These are phyloP conservation scores for Sarocladium strictum DNA, from an alignment of 2,329 filamentous ascomycete genomes.

Conservation along the genomic window DNA sequence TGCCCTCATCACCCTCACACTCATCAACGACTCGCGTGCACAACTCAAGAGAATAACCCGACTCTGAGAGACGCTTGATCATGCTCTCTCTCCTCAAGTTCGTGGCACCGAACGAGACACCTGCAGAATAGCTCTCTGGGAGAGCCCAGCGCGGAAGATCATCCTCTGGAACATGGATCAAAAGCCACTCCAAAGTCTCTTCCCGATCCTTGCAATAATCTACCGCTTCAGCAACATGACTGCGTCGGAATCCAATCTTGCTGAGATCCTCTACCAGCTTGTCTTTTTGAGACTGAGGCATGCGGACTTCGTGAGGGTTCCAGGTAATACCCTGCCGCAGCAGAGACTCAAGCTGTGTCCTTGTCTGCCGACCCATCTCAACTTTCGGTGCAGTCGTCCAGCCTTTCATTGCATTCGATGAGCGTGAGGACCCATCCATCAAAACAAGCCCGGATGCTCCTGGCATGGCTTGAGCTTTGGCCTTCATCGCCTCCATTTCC, in stretches of 20 bases:
- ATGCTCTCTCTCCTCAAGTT: conserved; percentile 76
- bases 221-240: conserved; percentile 83
- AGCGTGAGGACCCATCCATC: conserved; percentile 28
- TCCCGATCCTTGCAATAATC: conserved; percentile 85
- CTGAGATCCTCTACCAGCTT: conserved; percentile 66
- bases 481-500: conserved; percentile 61
- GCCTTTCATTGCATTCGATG: conserved; percentile 54
- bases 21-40: conserved; percentile 73
- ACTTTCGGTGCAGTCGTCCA: conserved; percentile 86
- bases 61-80: conserved; percentile 72
- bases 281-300: conserved; percentile 51
- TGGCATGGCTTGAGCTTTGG: conserved; percentile 60
- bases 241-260: conserved; percentile 78
- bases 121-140: conserved; percentile 85
- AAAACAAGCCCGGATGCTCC: conserved; percentile 51
- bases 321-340: conserved; percentile 74
- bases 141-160: conserved; percentile 90
- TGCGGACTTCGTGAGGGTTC: conserved; percentile 72
- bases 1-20: conserved; percentile 64
- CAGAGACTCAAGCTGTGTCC: conserved; percentile 72
- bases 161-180: conserved; percentile 95
- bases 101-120: conserved; percentile 77
- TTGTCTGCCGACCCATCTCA: conserved; percentile 81
- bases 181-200: conserved; percentile 89
- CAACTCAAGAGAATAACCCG: conserved; percentile 80